phyloP scores from a whole-genome alignment of 106 monocot genomes.

The Dactylorhiza incarnata region DNA sequence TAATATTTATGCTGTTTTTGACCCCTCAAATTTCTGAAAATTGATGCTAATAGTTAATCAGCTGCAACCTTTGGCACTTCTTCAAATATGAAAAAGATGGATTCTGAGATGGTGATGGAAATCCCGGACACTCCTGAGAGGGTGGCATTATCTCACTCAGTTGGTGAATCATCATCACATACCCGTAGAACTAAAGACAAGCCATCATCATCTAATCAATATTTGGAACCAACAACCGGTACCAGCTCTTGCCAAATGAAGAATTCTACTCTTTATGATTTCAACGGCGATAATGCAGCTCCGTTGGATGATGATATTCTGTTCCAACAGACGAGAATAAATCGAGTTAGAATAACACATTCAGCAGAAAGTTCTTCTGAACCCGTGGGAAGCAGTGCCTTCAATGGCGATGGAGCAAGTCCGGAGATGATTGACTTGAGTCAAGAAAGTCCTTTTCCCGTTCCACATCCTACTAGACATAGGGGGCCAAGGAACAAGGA shows the following conservation, averaged over 20 bases:
- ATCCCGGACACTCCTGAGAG: slow-evolving; percentile 59
- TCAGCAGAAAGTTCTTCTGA: not conserved
- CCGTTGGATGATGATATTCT: slow-evolving; percentile 20
- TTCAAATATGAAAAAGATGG: slow-evolving; percentile 25
- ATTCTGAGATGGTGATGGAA: slow-evolving; percentile 26
- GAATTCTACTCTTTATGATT: not conserved
- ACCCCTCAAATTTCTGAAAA: too few relatives aligned
- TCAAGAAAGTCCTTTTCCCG: not conserved
- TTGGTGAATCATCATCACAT: slow-evolving; percentile 5
- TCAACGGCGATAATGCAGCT: not conserved
- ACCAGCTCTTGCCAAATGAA: not conserved
- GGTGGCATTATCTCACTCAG: not conserved
- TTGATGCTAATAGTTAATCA: not conserved
- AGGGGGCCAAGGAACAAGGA: slow-evolving; percentile 1
- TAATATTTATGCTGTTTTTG: too few relatives aligned
- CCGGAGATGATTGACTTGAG: slow-evolving; percentile 8
- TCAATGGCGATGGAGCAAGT: slow-evolving; percentile 1
- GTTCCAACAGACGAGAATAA: slow-evolving; percentile 26
- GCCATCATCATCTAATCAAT: slow-evolving; percentile 6
- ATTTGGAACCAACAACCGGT: not conserved
- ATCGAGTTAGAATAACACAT: slow-evolving; percentile 2
- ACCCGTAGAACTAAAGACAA: not conserved
- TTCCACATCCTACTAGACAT: slow-evolving; percentile 17
- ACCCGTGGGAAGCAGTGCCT: not conserved
- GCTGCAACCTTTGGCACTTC: not conserved